Evolutionary conservation across 1,284 basidiomycete genomes (phyloP).

Genomic region (Lignosus rhinocerotis): DNA sequence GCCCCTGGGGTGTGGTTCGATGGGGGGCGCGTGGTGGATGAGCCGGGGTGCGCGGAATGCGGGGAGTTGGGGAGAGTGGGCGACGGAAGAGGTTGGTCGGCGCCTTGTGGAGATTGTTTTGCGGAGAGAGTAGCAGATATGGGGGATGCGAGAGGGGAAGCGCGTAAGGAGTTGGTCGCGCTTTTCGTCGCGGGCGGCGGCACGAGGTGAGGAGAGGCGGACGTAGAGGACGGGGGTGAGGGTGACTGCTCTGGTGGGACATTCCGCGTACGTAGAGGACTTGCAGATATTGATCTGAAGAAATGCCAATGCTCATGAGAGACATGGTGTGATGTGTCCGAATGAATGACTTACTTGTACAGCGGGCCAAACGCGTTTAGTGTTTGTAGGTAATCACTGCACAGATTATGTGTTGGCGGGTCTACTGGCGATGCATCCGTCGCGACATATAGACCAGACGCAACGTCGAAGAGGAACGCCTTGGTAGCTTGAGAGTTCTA

Average conservation of each 20-base stretch:
- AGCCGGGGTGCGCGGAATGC: not conserved
- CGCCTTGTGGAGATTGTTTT: not conserved
- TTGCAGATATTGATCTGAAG: slow-evolving; percentile 33
- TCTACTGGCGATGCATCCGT: slow-evolving; percentile 94
- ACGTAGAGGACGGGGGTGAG: slow-evolving; percentile 13
- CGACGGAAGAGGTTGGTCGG: slow-evolving; percentile 8
- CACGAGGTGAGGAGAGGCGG: slow-evolving; percentile 16
- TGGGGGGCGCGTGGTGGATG: slow-evolving; percentile 28
- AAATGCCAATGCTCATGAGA: not conserved
- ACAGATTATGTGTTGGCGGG: slow-evolving; percentile 82
- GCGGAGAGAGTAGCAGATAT: slow-evolving; percentile 1
- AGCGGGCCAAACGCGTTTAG: slow-evolving; percentile 83
- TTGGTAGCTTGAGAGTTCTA: slow-evolving; percentile 91
- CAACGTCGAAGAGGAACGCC: slow-evolving; percentile 90
- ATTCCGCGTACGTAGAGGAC: slow-evolving; percentile 24
- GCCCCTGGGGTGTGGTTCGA: not conserved
- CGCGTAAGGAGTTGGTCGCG: slow-evolving; percentile 7
- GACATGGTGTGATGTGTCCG: too few relatives aligned
- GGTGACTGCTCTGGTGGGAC: slow-evolving; percentile 2
- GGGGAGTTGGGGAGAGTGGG: not conserved
- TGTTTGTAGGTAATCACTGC: slow-evolving; percentile 90
- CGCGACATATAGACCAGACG: slow-evolving; percentile 86
- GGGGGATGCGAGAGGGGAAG: slow-evolving; percentile 11
- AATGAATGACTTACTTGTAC: slow-evolving; percentile 61
- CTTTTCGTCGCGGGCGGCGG: slow-evolving; percentile 6